These are phyloP conservation scores for Rhizophora apiculata DNA, from an alignment of 345 rosid genomes.

Conservation along the genomic window DNA sequence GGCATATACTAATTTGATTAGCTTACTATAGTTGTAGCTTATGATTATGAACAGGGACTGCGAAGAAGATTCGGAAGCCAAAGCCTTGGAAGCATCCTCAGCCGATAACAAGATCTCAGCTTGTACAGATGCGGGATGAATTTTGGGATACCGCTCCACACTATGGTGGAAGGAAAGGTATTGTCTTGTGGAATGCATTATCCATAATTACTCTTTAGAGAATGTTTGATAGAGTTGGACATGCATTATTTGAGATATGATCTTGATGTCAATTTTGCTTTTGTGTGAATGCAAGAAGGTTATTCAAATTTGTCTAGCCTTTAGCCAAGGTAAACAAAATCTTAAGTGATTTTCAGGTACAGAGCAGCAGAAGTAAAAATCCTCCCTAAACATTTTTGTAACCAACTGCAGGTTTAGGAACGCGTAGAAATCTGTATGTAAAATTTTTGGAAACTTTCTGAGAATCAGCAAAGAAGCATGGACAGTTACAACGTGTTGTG, in stretches of 20 bases:
- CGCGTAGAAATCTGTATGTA: too few species aligned
- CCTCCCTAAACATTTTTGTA: not conserved
- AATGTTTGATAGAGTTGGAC: not conserved
- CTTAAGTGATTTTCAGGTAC: not conserved
- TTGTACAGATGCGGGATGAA: slow-evolving; percentile 76
- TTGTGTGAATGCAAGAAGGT: not conserved
- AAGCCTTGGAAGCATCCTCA: slow-evolving; percentile 86
- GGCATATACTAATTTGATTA: not conserved
- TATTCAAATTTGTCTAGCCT: too few species aligned
- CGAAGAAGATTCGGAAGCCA: slow-evolving; percentile 79
- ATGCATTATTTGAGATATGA: not conserved
- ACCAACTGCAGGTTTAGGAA: not conserved
- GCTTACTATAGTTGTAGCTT: slow-evolving; percentile 1
- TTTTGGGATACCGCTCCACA: slow-evolving; percentile 99
- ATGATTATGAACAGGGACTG: slow-evolving; percentile 35
- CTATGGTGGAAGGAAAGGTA: slow-evolving; percentile 86
- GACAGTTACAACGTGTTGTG: not conserved
- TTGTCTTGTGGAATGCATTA: not conserved
- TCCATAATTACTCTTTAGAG: not conserved
- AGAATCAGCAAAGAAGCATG: not conserved
- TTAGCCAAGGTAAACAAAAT: too few species aligned
- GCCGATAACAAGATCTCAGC: slow-evolving; percentile 67
- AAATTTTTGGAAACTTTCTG: not conserved
- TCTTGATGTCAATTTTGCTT: not conserved
- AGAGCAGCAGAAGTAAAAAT: not conserved